Conservation (phyloP, 164 flowering plant genomes). For the Sedum album region DNA sequence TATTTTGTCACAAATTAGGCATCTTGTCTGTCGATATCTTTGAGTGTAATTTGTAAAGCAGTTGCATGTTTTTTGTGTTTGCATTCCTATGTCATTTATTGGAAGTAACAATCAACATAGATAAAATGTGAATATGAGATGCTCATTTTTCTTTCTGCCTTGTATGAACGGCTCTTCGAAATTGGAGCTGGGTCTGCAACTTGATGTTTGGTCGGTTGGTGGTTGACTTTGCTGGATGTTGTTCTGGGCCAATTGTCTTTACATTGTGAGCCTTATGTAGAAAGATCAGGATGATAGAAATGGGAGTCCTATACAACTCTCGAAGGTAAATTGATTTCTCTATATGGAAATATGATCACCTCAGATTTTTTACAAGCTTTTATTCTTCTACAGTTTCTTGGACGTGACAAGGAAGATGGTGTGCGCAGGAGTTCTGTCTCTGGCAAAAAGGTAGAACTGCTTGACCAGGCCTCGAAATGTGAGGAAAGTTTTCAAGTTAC, state of each 20-base stretch:
- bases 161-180: constrained; percentile 75
- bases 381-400: constrained; percentile 57
- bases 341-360: not conserved
- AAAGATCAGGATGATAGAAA: constrained; percentile 54
- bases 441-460: constrained; percentile 73
- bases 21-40: not conserved
- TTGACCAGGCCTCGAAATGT: not conserved
- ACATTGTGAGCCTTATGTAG: constrained; percentile 76
- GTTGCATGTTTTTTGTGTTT: no score
- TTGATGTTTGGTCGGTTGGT: constrained; percentile 36
- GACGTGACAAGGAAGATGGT: constrained; percentile 80
- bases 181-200: constrained; percentile 94
- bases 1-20: not conserved
- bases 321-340: constrained; percentile 46
- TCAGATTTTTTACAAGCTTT: not conserved
- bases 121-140: constrained; percentile 18
- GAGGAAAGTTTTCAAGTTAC: not conserved
- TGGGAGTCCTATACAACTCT: constrained; percentile 88
- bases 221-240: constrained; percentile 53
- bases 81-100: no score
- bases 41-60: no score
- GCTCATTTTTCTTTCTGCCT: constrained; percentile 77
- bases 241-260: constrained; percentile 45
- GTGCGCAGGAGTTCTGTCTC: constrained; percentile 96
- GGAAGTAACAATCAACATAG: not conserved